Evolutionary conservation across 1,284 basidiomycete genomes (phyloP).

Genomic region (Marasmius sp.): DNA sequence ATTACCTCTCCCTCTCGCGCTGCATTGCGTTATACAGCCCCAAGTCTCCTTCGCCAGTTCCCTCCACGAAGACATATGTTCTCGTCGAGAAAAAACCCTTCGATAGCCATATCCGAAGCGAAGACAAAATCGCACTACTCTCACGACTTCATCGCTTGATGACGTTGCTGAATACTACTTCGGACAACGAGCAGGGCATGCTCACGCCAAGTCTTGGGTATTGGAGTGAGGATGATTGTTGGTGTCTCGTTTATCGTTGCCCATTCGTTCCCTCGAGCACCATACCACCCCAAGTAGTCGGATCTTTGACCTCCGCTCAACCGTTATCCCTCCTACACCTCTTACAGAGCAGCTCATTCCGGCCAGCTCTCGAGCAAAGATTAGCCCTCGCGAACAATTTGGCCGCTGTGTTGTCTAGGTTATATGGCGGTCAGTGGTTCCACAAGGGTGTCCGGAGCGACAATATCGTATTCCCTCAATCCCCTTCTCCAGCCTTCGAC

Average conservation of each 20-base stretch:
- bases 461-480: slow-evolving; percentile 7
- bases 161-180: slow-evolving; percentile 3
- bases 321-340: not conserved
- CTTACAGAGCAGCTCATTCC: not conserved
- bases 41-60: not conserved
- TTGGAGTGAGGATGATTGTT: slow-evolving; percentile 9
- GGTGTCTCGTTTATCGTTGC: slow-evolving; percentile 9
- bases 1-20: not conserved
- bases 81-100: slow-evolving; percentile 11
- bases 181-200: not conserved
- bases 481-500: not conserved
- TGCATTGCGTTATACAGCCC: slow-evolving; percentile 6
- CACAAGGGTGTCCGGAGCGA: slow-evolving; percentile 9
- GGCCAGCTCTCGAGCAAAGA: slow-evolving; percentile 6
- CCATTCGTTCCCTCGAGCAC: not conserved
- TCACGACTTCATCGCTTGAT: slow-evolving; percentile 5
- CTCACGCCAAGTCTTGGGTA: slow-evolving; percentile 8
- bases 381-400: not conserved
- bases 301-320: not conserved
- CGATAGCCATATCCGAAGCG: not conserved
- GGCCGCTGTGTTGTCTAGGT: slow-evolving; percentile 2
- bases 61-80: not conserved
- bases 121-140: slow-evolving; percentile 1
- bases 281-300: not conserved
- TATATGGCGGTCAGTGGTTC: slow-evolving; percentile 9